phyloP scores from a whole-genome alignment of 352 stramenopile species.

The Phytophthora lateralis region DNA sequence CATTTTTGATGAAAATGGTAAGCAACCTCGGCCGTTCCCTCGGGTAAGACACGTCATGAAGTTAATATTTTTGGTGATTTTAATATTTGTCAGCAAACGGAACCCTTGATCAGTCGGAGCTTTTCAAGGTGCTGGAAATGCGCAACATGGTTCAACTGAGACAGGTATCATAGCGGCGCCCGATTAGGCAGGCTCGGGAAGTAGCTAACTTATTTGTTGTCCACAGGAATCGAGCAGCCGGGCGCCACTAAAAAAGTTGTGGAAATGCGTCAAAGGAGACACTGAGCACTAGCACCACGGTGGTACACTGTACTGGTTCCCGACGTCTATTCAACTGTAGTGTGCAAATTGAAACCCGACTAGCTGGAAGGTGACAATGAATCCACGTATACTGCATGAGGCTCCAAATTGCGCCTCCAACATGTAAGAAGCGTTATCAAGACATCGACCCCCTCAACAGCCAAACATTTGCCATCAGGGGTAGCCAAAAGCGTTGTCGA shows the following conservation, averaged over 20 bases:
- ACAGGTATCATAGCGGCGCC: slow-evolving; percentile 29
- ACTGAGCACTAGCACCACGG: slow-evolving; percentile 11
- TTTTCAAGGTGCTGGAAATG: slow-evolving; percentile 75
- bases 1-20: slow-evolving; percentile 76
- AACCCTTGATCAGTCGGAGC: slow-evolving; percentile 66
- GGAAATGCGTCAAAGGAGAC: slow-evolving; percentile 28
- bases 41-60: neutral
- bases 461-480: neutral
- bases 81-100: slow-evolving; percentile 46
- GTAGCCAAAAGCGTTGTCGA: neutral
- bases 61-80: neutral
- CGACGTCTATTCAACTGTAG: too few relatives aligned
- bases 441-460: neutral
- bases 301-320: too few relatives aligned
- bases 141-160: slow-evolving; percentile 59
- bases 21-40: neutral
- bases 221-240: slow-evolving; percentile 2
- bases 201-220: neutral
- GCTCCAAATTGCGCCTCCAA: neutral
- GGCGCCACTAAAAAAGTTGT: slow-evolving; percentile 26
- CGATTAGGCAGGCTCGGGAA: neutral
- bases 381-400: neutral
- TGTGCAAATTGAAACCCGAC: too few relatives aligned
- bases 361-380: too few relatives aligned
- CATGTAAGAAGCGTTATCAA: neutral